Percentiles rank a stretch among this genome's conserved stretches.
These are phyloP conservation scores for Leishmania braziliensis DNA, from an alignment of 208 protist genomes.

Conservation along the genomic window DNA sequence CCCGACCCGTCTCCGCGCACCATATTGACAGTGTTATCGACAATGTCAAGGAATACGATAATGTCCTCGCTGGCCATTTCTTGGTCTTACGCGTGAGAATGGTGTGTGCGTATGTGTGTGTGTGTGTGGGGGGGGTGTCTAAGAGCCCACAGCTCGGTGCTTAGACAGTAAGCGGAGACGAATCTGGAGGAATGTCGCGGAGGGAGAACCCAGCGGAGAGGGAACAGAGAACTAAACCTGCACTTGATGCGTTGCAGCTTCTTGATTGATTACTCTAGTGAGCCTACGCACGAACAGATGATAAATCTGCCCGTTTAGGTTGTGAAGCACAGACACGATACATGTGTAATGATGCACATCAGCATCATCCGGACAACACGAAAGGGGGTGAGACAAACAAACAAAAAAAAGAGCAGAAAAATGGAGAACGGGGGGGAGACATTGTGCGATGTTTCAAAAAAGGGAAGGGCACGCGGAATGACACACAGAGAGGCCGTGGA, in stretches of 20 bases:
- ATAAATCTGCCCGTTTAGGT: not conserved
- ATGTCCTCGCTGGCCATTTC: slow-evolving; percentile 27
- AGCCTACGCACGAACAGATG: not conserved
- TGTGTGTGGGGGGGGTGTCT: not conserved
- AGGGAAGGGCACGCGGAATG: not conserved
- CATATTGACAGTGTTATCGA: slow-evolving; percentile 16
- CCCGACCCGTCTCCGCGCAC: slow-evolving; percentile 33
- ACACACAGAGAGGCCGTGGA: not conserved
- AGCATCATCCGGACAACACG: not conserved
- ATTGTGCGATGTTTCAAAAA: not conserved
- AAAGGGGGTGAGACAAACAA: not conserved
- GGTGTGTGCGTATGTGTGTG: not conserved
- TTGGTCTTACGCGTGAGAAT: not conserved
- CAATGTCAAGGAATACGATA: slow-evolving; percentile 28
- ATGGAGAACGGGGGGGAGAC: not conserved
- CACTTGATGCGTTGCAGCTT: not conserved
- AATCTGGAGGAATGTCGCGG: not conserved
- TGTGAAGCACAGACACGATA: not conserved
- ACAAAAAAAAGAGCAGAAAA: not conserved
- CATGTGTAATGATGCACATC: not conserved
- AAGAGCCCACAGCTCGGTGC: not conserved
- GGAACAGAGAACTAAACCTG: not conserved
- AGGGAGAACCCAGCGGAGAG: not conserved
- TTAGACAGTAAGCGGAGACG: not conserved
- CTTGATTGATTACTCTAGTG: not conserved